These are phyloP conservation scores for Microsporum ferrugineum DNA, from an alignment of 2,329 filamentous ascomycete species.

Conservation along the genomic window DNA sequence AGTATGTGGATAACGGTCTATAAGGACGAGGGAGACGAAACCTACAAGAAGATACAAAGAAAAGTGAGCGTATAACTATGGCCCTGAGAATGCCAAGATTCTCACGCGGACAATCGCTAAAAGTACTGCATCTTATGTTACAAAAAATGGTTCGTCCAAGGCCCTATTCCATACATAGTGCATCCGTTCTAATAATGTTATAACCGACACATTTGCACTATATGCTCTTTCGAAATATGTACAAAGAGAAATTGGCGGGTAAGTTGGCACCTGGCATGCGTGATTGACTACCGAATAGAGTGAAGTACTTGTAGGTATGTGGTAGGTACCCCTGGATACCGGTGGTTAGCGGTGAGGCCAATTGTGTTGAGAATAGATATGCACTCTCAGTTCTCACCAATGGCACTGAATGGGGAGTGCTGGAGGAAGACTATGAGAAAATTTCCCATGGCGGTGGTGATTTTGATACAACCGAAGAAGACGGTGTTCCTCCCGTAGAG, in stretches of 20 bases:
- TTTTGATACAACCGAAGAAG: not conserved
- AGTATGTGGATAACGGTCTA: not conserved
- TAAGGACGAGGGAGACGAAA: not conserved
- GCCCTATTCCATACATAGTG: not conserved
- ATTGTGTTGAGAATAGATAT: not conserved
- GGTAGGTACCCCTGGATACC: not conserved
- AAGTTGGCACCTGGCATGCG: not conserved
- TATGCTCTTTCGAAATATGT: not conserved
- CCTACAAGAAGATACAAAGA: not conserved
- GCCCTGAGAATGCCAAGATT: not conserved
- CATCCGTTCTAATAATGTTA: not conserved
- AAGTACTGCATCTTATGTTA: not conserved
- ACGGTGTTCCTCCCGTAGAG: not conserved
- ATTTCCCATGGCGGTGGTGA: not conserved
- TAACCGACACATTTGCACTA: not conserved
- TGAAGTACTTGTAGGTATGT: not conserved
- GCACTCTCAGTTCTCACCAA: not conserved
- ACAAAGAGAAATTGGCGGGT: not conserved
- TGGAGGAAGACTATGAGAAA: not conserved
- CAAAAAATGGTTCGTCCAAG: not conserved
- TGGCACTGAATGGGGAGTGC: not conserved
- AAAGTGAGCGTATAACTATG: not conserved
- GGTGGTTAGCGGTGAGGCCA: too few relatives aligned
- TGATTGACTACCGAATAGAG: not conserved
- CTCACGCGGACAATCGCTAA: not conserved